A percentile compares a stretch with the other conserved stretches of the same genome.
Conservation (phyloP, 768 basidiomycete species). For the Auricularia auricula-judae region DNA sequence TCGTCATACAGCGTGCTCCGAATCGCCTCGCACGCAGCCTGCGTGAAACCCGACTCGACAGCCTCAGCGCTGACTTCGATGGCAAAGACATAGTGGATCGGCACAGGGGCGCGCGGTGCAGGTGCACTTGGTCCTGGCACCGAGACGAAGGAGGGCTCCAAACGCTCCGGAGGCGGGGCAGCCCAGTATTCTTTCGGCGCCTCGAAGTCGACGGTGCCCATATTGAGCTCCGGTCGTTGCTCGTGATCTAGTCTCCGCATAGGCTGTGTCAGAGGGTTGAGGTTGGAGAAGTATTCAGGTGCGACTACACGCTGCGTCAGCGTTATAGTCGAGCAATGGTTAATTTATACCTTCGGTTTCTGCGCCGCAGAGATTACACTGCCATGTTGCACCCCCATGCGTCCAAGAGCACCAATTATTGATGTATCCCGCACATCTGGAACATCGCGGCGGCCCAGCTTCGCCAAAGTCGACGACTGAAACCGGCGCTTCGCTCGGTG, state of each 20-base stretch:
- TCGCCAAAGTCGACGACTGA: slow-evolving; percentile 65
- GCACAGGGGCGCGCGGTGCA: slow-evolving; percentile 38
- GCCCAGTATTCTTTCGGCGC: slow-evolving; percentile 86
- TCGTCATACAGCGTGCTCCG: slow-evolving; percentile 54
- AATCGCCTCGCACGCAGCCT: slow-evolving; percentile 52
- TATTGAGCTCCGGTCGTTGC: slow-evolving; percentile 74
- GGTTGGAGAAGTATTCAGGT: slow-evolving; percentile 71
- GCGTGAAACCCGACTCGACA: slow-evolving; percentile 56
- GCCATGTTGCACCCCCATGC: slow-evolving; percentile 76
- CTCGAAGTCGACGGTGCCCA: slow-evolving; percentile 85
- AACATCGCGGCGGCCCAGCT: slow-evolving; percentile 74
- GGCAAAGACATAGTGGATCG: slow-evolving; percentile 74
- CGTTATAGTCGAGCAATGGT: neutral
- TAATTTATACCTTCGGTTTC: slow-evolving; percentile 67
- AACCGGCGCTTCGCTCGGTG: slow-evolving; percentile 65
- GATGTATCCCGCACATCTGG: slow-evolving; percentile 76
- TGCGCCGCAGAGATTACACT: slow-evolving; percentile 80
- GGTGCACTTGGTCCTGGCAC: slow-evolving; percentile 30
- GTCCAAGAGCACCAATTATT: slow-evolving; percentile 90
- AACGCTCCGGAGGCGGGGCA: slow-evolving; percentile 43
- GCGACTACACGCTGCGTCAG: slow-evolving; percentile 38
- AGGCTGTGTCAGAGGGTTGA: slow-evolving; percentile 61
- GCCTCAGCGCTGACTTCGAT: slow-evolving; percentile 74
- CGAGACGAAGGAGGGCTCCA: slow-evolving; percentile 41
- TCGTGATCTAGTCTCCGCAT: slow-evolving; percentile 54